Evolutionary conservation across 2,329 filamentous ascomycete genomes (phyloP), one percentile per base, ranked within the genome.

Genomic region (Hypoxylon rubiginosum): DNA sequence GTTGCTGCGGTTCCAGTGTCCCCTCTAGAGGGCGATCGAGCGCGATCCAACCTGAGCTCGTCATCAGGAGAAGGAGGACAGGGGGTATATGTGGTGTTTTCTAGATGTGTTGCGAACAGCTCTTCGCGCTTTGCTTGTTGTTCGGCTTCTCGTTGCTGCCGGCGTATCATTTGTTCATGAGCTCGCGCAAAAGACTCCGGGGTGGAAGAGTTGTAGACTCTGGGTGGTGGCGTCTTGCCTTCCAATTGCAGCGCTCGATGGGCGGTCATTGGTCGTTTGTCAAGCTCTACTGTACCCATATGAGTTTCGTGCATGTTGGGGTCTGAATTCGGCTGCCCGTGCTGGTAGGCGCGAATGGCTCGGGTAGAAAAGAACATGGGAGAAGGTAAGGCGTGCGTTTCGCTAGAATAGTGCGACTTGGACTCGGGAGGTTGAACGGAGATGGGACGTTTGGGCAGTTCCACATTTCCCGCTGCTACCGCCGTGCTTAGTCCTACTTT

Each of bases 401-500:
- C 70, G 15, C 70, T 73, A 36, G 72, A 19, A 51, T 57, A 39
- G 17, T 59, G 72, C 11, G 72, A 76, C 30, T 75, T 76, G 3
- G 81, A 64, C 34, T 84, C 82, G 5, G 81, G 75, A 0, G 85
- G 85, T 32, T 81, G 78, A 51, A 84, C 80, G 15, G 85, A 81
- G 10, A 83, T 83, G 8, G 77, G 83, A 70, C 75, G 83, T 64
- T 71, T 84, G 69, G 75, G 86, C 76, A 76, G 80, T 72, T 82
- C 88, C 70, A 83, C 83, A 76, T 75, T 88, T 62, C 91, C 91
- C 3, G 89, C 84, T 1, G 86, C 91, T 21, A 85, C 80, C 1
- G 88, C 84, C 3, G 84, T 87, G 75, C 85, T 91, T 26, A 93
- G 72, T 3, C 86, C 87, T 2, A 93, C 83, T 68, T 87, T 88